Evolutionary conservation across 768 basidiomycete genomes (phyloP), one percentile per base, ranked within the genome.

Genomic region (Mycena rebaudengoi): DNA sequence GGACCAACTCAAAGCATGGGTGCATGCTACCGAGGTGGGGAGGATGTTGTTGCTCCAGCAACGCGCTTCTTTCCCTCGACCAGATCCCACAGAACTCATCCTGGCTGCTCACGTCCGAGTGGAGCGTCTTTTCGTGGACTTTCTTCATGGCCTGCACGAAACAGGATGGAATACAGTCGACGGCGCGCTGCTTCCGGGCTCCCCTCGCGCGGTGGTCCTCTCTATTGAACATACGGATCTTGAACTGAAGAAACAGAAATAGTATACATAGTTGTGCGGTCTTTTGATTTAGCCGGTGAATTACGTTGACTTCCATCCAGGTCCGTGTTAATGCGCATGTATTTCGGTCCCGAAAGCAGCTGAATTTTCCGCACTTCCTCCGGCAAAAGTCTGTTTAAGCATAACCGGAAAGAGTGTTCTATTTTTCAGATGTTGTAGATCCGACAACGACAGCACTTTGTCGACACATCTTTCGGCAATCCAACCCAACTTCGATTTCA

Each of bases 1-100:
- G 14, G 87, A 89, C 69, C 84, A 86, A 61, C 77, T 88, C 37
- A 83, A 83, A 58, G 88, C 85, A 3, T 91, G 89, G 88, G 64
- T 78, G 10, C 79, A 81, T 51, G 83, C 81, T 1, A 72, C 71
- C 3, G 82, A 84, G 55, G 67, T 79, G 18, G 79, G 77, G 51
- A 69, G 69, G 16, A 62, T 70, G 49, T 32, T 70, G 5, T 40
- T 56, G 30, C 40, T 61, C 11, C 67, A 73, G 37, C 62, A 55
- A 21, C 66, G 58, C 8, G 45, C 50, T 21, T 48, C 50, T 26
- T 40, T 46, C 23, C 55, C 55, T 26, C 46, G 64, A 43, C 43
- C 52, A 3, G 46, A 54, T 26, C 65, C 60, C 20, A 46, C 54
- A 14, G 51, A 57, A 16, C 60, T 72, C 21, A 41, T 80, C n/a